Base-by-base conservation (phyloP, 2,329 filamentous ascomycete species). In the Penicillium digitatum region DNA sequence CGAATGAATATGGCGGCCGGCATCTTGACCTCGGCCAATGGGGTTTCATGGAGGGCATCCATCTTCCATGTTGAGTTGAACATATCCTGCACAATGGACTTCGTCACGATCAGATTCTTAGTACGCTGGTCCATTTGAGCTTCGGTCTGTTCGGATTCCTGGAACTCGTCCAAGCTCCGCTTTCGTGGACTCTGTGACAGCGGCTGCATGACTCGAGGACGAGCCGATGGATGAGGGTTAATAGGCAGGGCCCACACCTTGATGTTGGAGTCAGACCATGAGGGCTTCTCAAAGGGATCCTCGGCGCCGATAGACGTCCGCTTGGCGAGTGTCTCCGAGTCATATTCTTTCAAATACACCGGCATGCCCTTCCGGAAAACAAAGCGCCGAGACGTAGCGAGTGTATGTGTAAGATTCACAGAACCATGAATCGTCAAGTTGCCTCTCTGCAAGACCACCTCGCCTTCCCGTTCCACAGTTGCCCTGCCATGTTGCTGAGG, bases 341-440 rank as follows among this genome's bases (percentile, higher is more conserved):
- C 74, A 46, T 89, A 82, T 72, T 99, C 94, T 59, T 84, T 79
- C 1, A 87, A 80, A 31, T 76, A 77, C n/a, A 96, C 74, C 0
- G 87, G 87, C 69, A 95, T 81, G 0, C 89, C 87, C 64, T 89
- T 91, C 35, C 94, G 83, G 65, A 96, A 93, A 47, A 97, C 84
- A 72, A 96, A 96, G 31, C 86, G 79, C 43, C 94, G 83, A 16
- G 88, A 87, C 0, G 91, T 89, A n/a, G 90, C 92, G 54, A 99
- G 73, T 6, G 84, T 81, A 67, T 96, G 87, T 43, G 85, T 82
- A 52, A 97, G 73, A 69, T 97, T 97, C 48, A 85, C 84, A 5
- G 87, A 85, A 3, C 89, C 92, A 69, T 95, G 88, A 12, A 97
- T 78, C n/a, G 81, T 82, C 55, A 91, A 67, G 18, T 72, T 74